A percentile compares a stretch with the other conserved stretches of the same genome.
These are phyloP conservation scores for Quercus lobata DNA, from an alignment of 331 rosid species.

Conservation along the genomic window DNA sequence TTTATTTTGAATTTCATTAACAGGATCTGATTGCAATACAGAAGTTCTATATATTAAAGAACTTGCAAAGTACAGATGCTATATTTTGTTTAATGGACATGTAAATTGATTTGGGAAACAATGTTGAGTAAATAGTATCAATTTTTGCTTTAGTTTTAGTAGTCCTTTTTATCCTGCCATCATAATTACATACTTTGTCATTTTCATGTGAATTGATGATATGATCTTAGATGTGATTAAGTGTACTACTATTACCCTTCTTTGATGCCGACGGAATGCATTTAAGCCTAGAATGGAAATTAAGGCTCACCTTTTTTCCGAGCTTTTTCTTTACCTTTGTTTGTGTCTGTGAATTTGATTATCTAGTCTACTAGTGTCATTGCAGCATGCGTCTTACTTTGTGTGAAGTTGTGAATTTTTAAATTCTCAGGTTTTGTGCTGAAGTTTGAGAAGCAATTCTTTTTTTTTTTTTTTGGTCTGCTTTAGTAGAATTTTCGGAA, in stretches of 20 bases:
- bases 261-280: not conserved
- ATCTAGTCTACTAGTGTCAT: not conserved
- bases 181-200: too few species aligned
- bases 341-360: not conserved
- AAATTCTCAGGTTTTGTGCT: not conserved
- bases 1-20: not conserved
- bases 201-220: too few species aligned
- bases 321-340: not conserved
- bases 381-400: not conserved
- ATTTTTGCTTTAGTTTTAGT: too few species aligned
- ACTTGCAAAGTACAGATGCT: slow-evolving; percentile 36
- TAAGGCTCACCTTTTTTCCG: not conserved
- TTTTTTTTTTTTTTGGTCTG: not conserved
- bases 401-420: not conserved
- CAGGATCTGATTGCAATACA: slow-evolving; percentile 71
- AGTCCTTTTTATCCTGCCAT: too few species aligned
- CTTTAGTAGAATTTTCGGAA: not conserved
- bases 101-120: not conserved
- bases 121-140: not conserved
- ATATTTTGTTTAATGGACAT: not conserved
- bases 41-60: slow-evolving; percentile 56
- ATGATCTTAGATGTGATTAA: too few species aligned
- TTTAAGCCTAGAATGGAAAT: not conserved
- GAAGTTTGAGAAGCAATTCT: not conserved
- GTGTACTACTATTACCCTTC: not conserved